Base-by-base conservation (phyloP, 1,139 yeast genomes). In the Geotrichum armillariae region DNA sequence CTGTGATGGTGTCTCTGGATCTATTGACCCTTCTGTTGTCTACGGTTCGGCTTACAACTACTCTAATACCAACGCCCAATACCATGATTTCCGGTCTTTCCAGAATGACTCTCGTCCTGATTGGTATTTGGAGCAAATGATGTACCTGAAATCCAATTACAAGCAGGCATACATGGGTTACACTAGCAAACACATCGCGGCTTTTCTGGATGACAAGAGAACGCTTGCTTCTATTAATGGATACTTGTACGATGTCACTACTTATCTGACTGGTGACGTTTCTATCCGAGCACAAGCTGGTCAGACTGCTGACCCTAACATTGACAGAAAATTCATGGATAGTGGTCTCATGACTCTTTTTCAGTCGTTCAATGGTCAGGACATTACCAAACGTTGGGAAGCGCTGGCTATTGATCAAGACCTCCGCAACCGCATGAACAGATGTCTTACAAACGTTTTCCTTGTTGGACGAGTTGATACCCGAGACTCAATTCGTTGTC, bases 391-490 rank as follows among this genome's bases (percentile, higher is more conserved):
- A 16, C 50, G 56, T 47, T 69, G 56, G 52, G 53, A 65, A 29
- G 47, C 57, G 22, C 58, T 70, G 21, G 52, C 54, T 11, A 34
- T 68, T 41, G 58, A 60, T 32, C 61, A 56, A 11, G 58, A 59
- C 20, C 58, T 58, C 9, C 55, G 60, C 17, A 53, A 47, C 18
- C 56, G 63, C n/a, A 66, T 64, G 56, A 54, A 65, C 36, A 58
- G 70, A 17, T 71, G 75, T 50, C 56, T 71, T 40, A 58, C 65
- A 31, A 69, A 69, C 49, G 63, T 71, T 33, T 71, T 71, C 55
- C 61, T 70, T 66, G 64, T 69, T 42, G 75, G 75, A 9, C 68
- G 69, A 47, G 59, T 69, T 9, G 75, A 71, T 47, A 68, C 73
- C 2, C 61, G 71, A 49, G 65, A 64, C 49, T 68, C 72, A 3